phyloP scores from a whole-genome alignment of 2,329 filamentous ascomycete species.

The Aspergillus cejpii region DNA sequence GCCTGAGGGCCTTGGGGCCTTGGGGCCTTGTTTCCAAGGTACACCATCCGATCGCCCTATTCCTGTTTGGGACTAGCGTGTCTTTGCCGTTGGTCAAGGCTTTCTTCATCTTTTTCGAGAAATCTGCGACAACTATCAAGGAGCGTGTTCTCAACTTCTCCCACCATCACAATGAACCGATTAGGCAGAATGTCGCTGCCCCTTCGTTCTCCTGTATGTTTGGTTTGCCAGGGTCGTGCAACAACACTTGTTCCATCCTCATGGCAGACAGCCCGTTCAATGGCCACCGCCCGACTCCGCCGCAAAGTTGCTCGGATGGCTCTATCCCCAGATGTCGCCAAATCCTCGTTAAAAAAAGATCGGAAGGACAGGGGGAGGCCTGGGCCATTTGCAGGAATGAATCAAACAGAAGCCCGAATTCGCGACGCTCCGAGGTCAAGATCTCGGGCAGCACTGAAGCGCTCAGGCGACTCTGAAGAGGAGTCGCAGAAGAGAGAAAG shows the following conservation, averaged over 20 bases:
- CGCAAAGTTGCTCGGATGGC: constrained; percentile 36
- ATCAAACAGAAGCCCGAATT: constrained; percentile 46
- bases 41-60: constrained; percentile 13
- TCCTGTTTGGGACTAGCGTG: constrained; percentile 7
- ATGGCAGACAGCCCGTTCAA: constrained; percentile 29
- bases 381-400: constrained; percentile 56
- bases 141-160: no score
- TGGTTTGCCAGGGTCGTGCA: constrained; percentile 28
- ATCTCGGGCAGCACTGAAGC: constrained; percentile 40
- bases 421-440: constrained; percentile 34
- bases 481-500: constrained; percentile 42
- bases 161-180: constrained; percentile 14
- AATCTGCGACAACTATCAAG: no score
- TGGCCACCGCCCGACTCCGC: constrained; percentile 28
- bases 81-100: neutral
- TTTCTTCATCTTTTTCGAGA: constrained; percentile 7
- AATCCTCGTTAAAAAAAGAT: constrained; percentile 28
- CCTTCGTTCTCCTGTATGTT: constrained; percentile 26
- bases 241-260: constrained; percentile 14
- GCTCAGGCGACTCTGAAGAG: constrained; percentile 31
- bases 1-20: constrained; percentile 15
- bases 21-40: constrained; percentile 11
- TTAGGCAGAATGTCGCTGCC: constrained; percentile 27
- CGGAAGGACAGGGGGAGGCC: constrained; percentile 40
- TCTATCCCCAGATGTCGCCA: constrained; percentile 31